A percentile compares a stretch with the other conserved stretches of the same genome.
Conservation (phyloP, 805 yeast genomes). For the Lachancea dasiensis region DNA sequence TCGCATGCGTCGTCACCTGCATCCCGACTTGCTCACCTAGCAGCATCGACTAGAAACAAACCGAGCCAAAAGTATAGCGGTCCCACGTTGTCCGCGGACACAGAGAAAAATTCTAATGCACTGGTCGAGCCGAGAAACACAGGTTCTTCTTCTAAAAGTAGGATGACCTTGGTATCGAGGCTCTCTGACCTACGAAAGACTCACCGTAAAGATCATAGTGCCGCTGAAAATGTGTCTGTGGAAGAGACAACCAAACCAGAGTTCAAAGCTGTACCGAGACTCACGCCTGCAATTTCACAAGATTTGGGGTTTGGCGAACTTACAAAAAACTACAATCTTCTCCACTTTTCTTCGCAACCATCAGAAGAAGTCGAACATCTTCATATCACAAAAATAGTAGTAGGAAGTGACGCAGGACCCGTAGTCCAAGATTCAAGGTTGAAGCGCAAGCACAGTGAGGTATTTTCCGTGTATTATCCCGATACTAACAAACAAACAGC, state of each 20-base stretch:
- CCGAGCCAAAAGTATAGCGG: too few species aligned
- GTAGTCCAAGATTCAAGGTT: not conserved
- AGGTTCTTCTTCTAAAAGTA: not conserved
- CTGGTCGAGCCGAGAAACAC: not conserved
- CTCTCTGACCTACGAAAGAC: slow-evolving; percentile 1
- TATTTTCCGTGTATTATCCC: slow-evolving; percentile 32
- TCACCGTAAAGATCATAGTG: not conserved
- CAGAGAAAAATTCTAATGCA: too few species aligned
- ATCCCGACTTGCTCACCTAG: not conserved
- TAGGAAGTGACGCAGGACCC: not conserved
- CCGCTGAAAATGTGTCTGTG: not conserved
- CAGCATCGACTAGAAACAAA: too few species aligned
- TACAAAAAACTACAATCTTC: not conserved
- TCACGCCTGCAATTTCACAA: not conserved
- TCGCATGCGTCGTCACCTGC: not conserved
- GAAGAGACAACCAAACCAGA: not conserved
- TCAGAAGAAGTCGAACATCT: not conserved
- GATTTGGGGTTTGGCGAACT: not conserved
- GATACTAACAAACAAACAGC: slow-evolving; percentile 39
- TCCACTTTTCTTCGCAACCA: not conserved
- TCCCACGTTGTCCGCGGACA: too few species aligned
- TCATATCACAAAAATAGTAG: not conserved
- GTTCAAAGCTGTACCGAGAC: too few species aligned
- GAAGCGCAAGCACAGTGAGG: slow-evolving; percentile 24
- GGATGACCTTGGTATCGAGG: not conserved